These are phyloP conservation scores for Alternaria sp. DNA, from an alignment of 2,329 filamentous ascomycete genomes.

Conservation along the genomic window DNA sequence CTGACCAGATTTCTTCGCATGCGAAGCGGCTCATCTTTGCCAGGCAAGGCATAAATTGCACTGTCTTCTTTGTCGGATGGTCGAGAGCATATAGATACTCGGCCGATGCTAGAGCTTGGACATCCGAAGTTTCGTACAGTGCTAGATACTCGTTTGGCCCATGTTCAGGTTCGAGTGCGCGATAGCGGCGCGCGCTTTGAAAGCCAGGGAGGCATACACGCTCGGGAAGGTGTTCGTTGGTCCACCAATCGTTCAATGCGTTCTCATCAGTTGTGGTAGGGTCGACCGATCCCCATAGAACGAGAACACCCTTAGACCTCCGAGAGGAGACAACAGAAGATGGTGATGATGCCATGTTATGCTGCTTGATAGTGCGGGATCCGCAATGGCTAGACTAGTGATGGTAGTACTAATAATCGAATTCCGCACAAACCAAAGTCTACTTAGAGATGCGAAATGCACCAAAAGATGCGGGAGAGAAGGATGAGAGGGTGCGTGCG, in stretches of 20 bases:
- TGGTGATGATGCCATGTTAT: not conserved
- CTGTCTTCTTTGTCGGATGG: conserved; percentile 19
- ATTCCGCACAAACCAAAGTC: not conserved
- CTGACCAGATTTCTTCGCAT: conserved; percentile 8
- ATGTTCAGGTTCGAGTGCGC: not conserved
- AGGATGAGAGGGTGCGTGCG: not conserved
- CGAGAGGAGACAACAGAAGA: not conserved
- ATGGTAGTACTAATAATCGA: not conserved
- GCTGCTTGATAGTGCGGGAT: not conserved
- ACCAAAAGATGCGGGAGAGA: not conserved
- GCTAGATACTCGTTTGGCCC: conserved; percentile 17
- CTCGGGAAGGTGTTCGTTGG: conserved; percentile 29
- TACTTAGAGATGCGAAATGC: not conserved
- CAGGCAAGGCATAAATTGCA: conserved; percentile 25
- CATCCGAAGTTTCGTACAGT: conserved; percentile 16
- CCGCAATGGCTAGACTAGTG: not conserved
- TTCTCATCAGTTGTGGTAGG: conserved; percentile 7
- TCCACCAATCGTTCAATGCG: conserved; percentile 31
- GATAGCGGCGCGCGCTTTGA: conserved; percentile 22
- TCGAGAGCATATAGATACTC: conserved; percentile 21
- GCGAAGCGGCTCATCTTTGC: conserved; percentile 25
- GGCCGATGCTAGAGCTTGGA: conserved; percentile 14
- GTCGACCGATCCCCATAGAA: conserved; percentile 24
- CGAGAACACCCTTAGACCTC: conserved; percentile 1
- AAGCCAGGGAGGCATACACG: conserved; percentile 26